Conservation (phyloP, 176 grass and related monocot species). For the Poa pratensis region DNA sequence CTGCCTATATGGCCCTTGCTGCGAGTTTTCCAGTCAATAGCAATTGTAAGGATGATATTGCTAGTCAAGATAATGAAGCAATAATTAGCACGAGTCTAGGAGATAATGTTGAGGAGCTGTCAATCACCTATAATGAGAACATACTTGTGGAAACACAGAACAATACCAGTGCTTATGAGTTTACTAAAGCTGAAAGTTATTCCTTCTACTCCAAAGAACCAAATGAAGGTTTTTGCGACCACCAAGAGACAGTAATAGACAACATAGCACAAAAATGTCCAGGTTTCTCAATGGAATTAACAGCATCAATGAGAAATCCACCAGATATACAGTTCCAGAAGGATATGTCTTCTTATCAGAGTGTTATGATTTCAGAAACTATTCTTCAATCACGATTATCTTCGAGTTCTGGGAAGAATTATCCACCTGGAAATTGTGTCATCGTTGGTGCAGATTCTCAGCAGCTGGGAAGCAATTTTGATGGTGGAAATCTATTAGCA, state of each 20-base stretch:
- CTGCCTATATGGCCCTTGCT: conserved; percentile 86
- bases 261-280: conserved; percentile 30
- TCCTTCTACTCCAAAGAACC: conserved; percentile 33
- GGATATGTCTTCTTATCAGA: conserved; percentile 49
- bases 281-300: conserved; percentile 40
- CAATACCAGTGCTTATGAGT: conserved; percentile 39
- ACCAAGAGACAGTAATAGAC: conserved; percentile 42
- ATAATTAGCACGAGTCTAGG: conserved; percentile 33
- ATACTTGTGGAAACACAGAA: conserved; percentile 24
- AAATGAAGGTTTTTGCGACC: conserved; percentile 34
- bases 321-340: conserved; percentile 46
- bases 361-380: conserved; percentile 35
- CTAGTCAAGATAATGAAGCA: conserved; percentile 48
- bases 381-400: conserved; percentile 43
- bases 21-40: conserved; percentile 60
- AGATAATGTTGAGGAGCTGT: conserved; percentile 40
- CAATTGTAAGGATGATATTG: conserved; percentile 42
- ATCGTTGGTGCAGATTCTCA: conserved; percentile 26
- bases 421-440: conserved; percentile 38
- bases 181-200: conserved; percentile 20
- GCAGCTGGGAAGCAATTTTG: conserved; percentile 37
- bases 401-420: conserved; percentile 36
- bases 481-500: conserved; percentile 38
- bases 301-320: conserved; percentile 2
- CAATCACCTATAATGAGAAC: conserved; percentile 31